These are phyloP conservation scores for Clathrospora elynae DNA, from an alignment of 2,329 filamentous ascomycete genomes.

Conservation along the genomic window DNA sequence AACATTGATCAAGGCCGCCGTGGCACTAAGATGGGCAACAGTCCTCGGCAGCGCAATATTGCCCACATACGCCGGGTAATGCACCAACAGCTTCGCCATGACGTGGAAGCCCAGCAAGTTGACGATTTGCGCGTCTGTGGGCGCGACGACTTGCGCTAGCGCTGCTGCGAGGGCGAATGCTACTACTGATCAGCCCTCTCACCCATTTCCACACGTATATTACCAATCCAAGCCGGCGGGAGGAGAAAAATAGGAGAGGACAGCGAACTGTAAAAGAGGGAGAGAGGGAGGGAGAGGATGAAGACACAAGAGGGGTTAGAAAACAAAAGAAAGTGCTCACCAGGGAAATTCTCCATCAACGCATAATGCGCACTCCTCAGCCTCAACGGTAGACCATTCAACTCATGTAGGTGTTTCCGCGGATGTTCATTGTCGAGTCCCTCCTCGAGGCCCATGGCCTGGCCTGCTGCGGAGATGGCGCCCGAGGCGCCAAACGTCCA, in stretches of 20 bases:
- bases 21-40: slow-evolving; percentile 26
- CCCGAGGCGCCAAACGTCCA: slow-evolving; percentile 32
- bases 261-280: background rate
- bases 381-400: slow-evolving; percentile 25
- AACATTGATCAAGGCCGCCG: slow-evolving; percentile 29
- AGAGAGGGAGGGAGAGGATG: background rate
- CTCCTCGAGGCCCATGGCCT: slow-evolving; percentile 28
- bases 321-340: slow-evolving; percentile 2
- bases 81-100: slow-evolving; percentile 28
- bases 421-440: slow-evolving; percentile 25
- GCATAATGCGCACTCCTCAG: slow-evolving; percentile 30
- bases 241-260: background rate
- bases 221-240: background rate
- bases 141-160: slow-evolving; percentile 28
- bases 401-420: slow-evolving; percentile 17
- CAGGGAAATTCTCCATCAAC: slow-evolving; percentile 32
- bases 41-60: slow-evolving; percentile 26
- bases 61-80: slow-evolving; percentile 28
- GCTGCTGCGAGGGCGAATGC: slow-evolving; percentile 28
- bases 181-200: background rate
- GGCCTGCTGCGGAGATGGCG: slow-evolving; percentile 26
- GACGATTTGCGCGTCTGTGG: slow-evolving; percentile 28
- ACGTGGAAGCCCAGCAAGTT: slow-evolving; percentile 30
- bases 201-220: background rate
- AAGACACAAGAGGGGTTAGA: background rate